Conservation (phyloP, 345 rosid species). For the Aethionema arabicum region DNA sequence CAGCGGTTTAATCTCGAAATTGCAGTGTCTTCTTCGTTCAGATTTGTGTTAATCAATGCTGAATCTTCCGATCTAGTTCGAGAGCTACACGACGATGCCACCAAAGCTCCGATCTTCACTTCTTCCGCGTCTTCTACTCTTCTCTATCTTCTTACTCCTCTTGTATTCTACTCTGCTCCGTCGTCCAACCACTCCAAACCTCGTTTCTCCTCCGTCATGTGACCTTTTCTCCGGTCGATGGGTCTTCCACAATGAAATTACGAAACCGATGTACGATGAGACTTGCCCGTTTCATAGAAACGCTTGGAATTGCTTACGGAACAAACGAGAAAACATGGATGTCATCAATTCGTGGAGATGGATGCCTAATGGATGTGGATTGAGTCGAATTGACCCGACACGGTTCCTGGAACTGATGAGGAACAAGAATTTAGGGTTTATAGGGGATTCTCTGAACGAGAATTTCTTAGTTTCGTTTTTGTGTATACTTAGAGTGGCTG, state of each 20-base stretch:
- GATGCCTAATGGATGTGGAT: conserved; percentile 63
- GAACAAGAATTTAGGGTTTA: conserved; percentile 72
- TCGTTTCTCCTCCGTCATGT: conserved; percentile 46
- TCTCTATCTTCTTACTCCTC: conserved; percentile 55
- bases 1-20: conserved; percentile 3
- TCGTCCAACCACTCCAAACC: conserved; percentile 23
- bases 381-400: conserved; percentile 58
- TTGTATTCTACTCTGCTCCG: conserved; percentile 49
- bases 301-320: conserved; percentile 85
- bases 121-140: conserved; percentile 46
- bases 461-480: conserved; percentile 75
- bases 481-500: conserved; percentile 78
- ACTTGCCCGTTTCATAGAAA: conserved; percentile 91
- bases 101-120: conserved; percentile 54
- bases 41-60: conserved; percentile 23
- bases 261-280: conserved; percentile 59
- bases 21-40: conserved; percentile 13
- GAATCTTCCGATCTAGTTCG: conserved; percentile 28
- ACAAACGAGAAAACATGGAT: conserved; percentile 65
- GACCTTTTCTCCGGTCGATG: conserved; percentile 75
- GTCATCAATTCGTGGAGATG: conserved; percentile 81
- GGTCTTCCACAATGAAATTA: conserved; percentile 44
- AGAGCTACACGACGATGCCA: conserved; percentile 43
- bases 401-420: conserved; percentile 63
- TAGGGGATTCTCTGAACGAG: conserved; percentile 93